Base-by-base conservation (phyloP, 2,329 filamentous ascomycete species). In the Fusarium austroafricanum region DNA sequence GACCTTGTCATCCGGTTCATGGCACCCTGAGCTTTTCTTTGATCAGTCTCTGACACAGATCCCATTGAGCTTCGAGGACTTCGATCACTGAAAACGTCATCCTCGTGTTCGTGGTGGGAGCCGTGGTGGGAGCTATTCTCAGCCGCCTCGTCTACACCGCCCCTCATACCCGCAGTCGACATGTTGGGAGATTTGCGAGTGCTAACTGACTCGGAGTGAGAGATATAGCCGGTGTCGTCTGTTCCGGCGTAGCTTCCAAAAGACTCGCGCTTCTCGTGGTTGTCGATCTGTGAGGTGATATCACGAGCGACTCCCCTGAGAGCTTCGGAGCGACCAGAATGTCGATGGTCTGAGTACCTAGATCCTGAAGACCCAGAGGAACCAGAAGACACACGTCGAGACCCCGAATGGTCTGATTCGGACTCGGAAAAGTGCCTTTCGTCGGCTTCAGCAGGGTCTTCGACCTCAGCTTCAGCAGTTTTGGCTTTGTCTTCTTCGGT, bases 81-180 rank as follows among this genome's bases (percentile, higher is more conserved):
- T 77, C 80, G 82, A 68, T 85, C 84, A 76, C 85, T 88, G 72
- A 89, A 89, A 18, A 89, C 83, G 50, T 88, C 86, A 68, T 87
- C 84, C 21, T 87, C 84, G 42, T 79, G 79, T 29, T 83, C 83
- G 60, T 85, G 80, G 53, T 84, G 84, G 1, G 83, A 86, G 74
- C 83, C 83, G 60, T 85, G 80, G 53, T 84, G 84, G 1, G 83
- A 86, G 74, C 83, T 84, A 72, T 79, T 83, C 45, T 85, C 81
- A 10, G 76, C 80, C 3, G 58, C 75, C 15, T 76, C 75, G 2
- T 75, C 74, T n/a, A 52, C 59, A 47, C 52, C 66, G 55, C 66
- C 63, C 29, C 58, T 74, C 18, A 55, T 62, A 17, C 40, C 61
- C 43, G 67, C 60, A 10, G 65, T 62, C n/a, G 72, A 72, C 62